Percentiles rank a stretch among this genome's conserved stretches.
Evolutionary conservation across 805 yeast species (phyloP).

Genomic region (Candida chilensis): DNA sequence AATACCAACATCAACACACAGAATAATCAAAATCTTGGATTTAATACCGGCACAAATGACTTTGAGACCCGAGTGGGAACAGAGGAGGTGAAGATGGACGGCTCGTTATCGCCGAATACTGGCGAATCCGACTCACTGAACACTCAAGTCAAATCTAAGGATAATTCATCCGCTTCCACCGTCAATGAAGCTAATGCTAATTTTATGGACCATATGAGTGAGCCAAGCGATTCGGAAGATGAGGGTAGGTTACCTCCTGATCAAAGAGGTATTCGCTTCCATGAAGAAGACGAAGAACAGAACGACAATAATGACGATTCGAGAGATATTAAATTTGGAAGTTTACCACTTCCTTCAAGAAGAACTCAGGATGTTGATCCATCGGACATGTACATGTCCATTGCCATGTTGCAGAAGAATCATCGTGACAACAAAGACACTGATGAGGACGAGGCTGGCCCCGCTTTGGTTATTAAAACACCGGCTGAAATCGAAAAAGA

Average conservation of each 20-base stretch:
- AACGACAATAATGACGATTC: neutral
- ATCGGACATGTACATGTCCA: constrained; percentile 75
- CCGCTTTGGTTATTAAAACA: constrained; percentile 67
- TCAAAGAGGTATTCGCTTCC: neutral
- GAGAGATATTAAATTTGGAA: constrained; percentile 48
- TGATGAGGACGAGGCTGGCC: constrained; percentile 55
- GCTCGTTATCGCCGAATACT: too few relatives aligned
- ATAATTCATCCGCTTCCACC: too few relatives aligned
- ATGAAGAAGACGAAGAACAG: constrained; percentile 2
- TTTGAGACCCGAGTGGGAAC: too few relatives aligned
- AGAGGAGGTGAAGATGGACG: too few relatives aligned
- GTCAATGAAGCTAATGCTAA: constrained; percentile 4
- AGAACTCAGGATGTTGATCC: constrained; percentile 53
- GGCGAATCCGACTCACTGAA: too few relatives aligned
- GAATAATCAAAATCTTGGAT: too few relatives aligned
- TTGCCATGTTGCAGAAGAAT: constrained; percentile 64
- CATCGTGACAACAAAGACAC: constrained; percentile 20
- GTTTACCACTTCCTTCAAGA: constrained; percentile 46
- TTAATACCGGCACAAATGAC: too few relatives aligned
- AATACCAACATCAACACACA: too few relatives aligned
- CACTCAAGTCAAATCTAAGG: too few relatives aligned
- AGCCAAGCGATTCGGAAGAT: constrained; percentile 29
- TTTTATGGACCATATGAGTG: constrained; percentile 22
- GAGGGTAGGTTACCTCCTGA: constrained; percentile 4
- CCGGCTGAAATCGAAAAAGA: constrained; percentile 61